Conservation (phyloP, 2,329 filamentous ascomycete species). For the Curvularia spicifera region DNA sequence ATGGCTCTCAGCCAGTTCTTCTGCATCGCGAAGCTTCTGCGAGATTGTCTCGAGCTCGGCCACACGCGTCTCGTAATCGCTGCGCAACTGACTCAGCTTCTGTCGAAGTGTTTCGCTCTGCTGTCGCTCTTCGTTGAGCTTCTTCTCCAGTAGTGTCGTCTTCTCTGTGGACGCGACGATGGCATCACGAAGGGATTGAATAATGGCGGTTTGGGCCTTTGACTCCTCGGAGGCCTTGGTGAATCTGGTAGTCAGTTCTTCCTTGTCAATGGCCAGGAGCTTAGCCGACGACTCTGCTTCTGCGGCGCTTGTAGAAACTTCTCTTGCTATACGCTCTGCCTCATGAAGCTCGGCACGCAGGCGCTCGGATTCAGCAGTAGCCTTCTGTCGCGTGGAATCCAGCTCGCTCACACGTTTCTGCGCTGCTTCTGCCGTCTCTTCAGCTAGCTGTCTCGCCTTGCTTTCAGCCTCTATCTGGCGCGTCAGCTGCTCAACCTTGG, state of each 20-base stretch:
- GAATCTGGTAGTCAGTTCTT: conserved; percentile 73
- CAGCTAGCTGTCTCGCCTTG: conserved; percentile 79
- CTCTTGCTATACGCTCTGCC: conserved; percentile 76
- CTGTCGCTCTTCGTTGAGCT: conserved; percentile 82
- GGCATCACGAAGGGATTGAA: conserved; percentile 77
- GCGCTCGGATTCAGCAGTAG: conserved; percentile 82
- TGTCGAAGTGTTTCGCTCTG: conserved; percentile 76
- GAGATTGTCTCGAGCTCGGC: conserved; percentile 77
- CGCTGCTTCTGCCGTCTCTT: conserved; percentile 83
- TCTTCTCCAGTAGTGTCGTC: conserved; percentile 75
- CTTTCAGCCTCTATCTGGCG: conserved; percentile 81
- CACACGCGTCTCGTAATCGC: conserved; percentile 81
- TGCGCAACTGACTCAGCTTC: conserved; percentile 76
- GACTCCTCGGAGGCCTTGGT: conserved; percentile 70
- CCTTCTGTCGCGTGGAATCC: conserved; percentile 82
- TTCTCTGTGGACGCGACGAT: conserved; percentile 81
- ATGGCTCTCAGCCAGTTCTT: conserved; percentile 86
- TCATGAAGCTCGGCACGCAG: conserved; percentile 85
- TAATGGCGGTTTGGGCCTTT: conserved; percentile 72
- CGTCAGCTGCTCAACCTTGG: conserved; percentile 71
- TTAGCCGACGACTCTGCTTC: conserved; percentile 78
- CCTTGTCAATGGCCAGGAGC: conserved; percentile 84
- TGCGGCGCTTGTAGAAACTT: conserved; percentile 77
- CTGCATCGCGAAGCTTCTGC: conserved; percentile 79
- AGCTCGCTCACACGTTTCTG: conserved; percentile 84